Evolutionary conservation across 441 rosid species (phyloP), one percentile per base, ranked within the genome.

Genomic region (Theobroma grandiflorum): DNA sequence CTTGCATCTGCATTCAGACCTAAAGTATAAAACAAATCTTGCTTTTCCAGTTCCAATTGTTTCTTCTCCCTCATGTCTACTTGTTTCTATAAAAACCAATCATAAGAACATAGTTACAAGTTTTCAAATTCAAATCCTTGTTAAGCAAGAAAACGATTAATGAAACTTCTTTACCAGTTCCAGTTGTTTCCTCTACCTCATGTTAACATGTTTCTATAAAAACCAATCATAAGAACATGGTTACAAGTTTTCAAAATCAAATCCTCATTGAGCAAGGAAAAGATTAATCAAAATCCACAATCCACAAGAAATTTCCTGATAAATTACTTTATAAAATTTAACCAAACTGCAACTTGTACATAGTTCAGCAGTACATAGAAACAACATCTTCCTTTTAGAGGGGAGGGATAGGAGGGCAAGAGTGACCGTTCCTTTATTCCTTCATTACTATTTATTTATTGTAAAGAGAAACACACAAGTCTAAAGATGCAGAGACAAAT

Each of bases 401-500:
- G 58, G 33, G 6, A 3, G 52, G 53, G 8, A 20, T n/a, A 47
- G 64, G 49, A 55, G 42, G 47, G 11, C 10, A 53, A 12, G 35
- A 55, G 47, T 37, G 16, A 14, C 35, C 57, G 22, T 20, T 55
- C 49, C 76, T 53, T 37, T 72, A 37, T 52, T 72, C 57, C n/a
- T 15, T 6, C 31, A 31, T 20, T 49, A 14, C 8, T 43, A 22
- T 31, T 58, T 75, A 64, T 78, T 78, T 38, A 67, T 53, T n/a
- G 14, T 35, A 16, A 42, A 63, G 40, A 49, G 6, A 57, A 71
- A 40, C 63, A 55, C 45, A 75, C 38, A 76, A 58, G 49, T 6
- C 88, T 85, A 87, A 55, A 87, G 85, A 83, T 74, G 84, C 15
- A 85, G 66, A 50, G 85, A 78, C 58, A 84, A 63, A 77, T 87